Evolutionary conservation across 441 rosid species (phyloP).

Genomic region (Melastoma candidum): DNA sequence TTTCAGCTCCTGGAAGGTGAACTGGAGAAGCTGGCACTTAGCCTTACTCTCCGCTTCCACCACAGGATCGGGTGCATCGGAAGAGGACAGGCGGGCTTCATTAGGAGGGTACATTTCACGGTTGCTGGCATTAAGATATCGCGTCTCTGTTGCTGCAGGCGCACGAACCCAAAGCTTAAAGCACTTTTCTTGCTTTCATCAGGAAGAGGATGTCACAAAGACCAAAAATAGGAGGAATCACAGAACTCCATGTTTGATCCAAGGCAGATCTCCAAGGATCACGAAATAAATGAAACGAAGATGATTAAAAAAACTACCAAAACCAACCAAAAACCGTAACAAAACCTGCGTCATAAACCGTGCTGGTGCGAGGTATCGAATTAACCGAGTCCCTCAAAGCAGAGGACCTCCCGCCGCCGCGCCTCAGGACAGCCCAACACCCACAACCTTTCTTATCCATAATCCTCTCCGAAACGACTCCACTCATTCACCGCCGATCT

Average conservation of each 20-base stretch:
- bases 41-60: constrained; percentile 20
- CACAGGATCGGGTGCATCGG: constrained; percentile 26
- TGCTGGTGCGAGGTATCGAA: constrained; percentile 58
- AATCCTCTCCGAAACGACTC: not conserved
- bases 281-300: not conserved
- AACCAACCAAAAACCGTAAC: not conserved
- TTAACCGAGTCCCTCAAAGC: constrained; percentile 44
- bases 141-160: constrained; percentile 48
- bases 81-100: constrained; percentile 38
- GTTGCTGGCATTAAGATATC: constrained; percentile 67
- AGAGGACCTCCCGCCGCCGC: constrained; percentile 38
- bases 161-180: constrained; percentile 4
- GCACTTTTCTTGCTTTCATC: not conserved
- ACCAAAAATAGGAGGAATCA: too few species aligned
- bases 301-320: not conserved
- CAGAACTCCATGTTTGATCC: too few species aligned
- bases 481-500: constrained; percentile 1
- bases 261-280: too few species aligned
- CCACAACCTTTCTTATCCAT: constrained; percentile 43
- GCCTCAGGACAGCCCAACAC: constrained; percentile 54
- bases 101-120: constrained; percentile 42
- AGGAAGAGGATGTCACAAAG: too few species aligned
- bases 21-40: constrained; percentile 41
- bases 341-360: constrained; percentile 64
- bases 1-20: constrained; percentile 37